Evolutionary conservation across 305 asterid genomes (phyloP).

Genomic region (Fraxinus sp.): DNA sequence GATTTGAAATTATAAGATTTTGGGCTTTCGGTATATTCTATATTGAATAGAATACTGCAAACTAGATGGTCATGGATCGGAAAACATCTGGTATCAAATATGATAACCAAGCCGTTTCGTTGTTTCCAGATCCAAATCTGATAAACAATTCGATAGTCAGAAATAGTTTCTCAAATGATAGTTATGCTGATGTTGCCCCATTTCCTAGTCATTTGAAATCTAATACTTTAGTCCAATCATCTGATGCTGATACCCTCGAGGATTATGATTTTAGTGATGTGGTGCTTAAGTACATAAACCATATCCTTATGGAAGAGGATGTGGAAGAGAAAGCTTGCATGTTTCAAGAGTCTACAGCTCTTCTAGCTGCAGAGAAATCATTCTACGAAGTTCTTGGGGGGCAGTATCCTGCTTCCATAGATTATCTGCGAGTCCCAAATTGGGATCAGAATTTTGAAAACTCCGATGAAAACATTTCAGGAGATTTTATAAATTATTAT

Average conservation of each 20-base stretch:
- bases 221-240: constrained; percentile 28
- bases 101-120: constrained; percentile 26
- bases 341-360: constrained; percentile 73
- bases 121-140: constrained; percentile 29
- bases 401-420: constrained; percentile 36
- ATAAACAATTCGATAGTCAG: constrained; percentile 27
- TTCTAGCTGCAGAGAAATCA: constrained; percentile 77
- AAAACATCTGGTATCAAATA: constrained; percentile 37
- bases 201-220: constrained; percentile 24
- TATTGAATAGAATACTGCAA: constrained; percentile 11
- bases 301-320: constrained; percentile 80
- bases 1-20: constrained; percentile 12
- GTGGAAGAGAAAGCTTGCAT: constrained; percentile 62
- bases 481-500: constrained; percentile 18
- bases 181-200: constrained; percentile 15
- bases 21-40: constrained; percentile 20
- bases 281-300: constrained; percentile 62
- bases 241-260: constrained; percentile 44
- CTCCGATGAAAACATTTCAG: constrained; percentile 23
- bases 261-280: constrained; percentile 76
- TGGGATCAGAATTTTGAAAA: constrained; percentile 20
- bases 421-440: constrained; percentile 29
- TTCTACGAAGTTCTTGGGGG: constrained; percentile 67
- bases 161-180: constrained; percentile 19
- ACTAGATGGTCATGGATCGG: constrained; percentile 52